Base-by-base conservation (phyloP, 352 stramenopile species). In the Globisporangium polare region DNA sequence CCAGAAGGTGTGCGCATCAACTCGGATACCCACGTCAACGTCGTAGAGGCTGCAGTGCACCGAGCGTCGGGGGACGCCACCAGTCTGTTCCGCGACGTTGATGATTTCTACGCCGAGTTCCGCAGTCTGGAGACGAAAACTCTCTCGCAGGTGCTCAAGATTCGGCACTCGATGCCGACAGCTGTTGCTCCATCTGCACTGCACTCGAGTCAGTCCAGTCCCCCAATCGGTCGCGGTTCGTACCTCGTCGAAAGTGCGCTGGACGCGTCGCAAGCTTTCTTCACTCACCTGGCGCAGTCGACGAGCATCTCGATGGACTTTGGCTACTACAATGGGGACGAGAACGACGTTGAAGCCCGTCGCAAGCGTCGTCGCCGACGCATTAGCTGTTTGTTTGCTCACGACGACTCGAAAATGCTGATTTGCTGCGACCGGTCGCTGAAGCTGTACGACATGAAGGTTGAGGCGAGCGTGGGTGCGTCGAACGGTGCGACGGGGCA, bases 61-160 rank as follows among this genome's bases (percentile, higher is more conserved):
- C 73, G 64, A 49, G 59, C 65, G 22, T 59, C 49, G 17, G 51
- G 51, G 15, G 61, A 68, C 24, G 45, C 43, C 12, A 52, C 43
- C 20, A 57, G 62, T 35, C 39, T 63, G 17, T 53, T 68, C 9
- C 79, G 76, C 43, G 71, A 92, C 57, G 74, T 89, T 24, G 85
- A 75, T 27, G 83, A 92, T 33, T 93, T 91, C 62, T 91, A 78
- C 60, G 84, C 81, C 13, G 74, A 83, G 20, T 84, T 88, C 33
- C 82, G 84, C 22, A 60, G 67, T 5, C 56, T 89, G 7, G 84
- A 91, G 64, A 84, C 80, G 22, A 79, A 82, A 51, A 88, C 77
- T 15, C 72, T 91, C 47, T 66, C 70, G 0, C 81, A 89, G 46
- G 84, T 93, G 43, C 72, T 89, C 51, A 89, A 88, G 62, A 87